Base-by-base conservation (phyloP, 768 basidiomycete genomes). In the Rhizopogon rudus region DNA sequence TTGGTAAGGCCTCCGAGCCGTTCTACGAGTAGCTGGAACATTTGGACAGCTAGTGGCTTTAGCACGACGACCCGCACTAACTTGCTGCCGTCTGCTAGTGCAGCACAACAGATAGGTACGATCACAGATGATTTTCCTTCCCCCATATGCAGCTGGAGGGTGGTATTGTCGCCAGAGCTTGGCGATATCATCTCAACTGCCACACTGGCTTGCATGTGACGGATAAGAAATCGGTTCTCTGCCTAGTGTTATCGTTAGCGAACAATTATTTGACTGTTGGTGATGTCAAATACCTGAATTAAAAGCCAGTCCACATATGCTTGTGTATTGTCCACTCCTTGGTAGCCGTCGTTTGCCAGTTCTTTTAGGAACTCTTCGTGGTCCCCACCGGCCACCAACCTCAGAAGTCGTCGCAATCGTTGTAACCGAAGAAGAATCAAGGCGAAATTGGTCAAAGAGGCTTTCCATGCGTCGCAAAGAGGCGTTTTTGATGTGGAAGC, bases 131-230 rank as follows among this genome's bases (percentile, higher is more conserved):
- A 70, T 53, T 81, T 81, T 13, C 80, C 80, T 58, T 81, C 80
- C 14, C 80, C 80, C 80, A 81, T 81, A 51, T 81, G 79, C 12
- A 82, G 73, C 54, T 82, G 80, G 16, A 76, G 66, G 5, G 71
- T 60, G 0, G 73, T 71, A 52, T 75, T 82, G 5, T 58, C 10
- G 4, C 57, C 52, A 0, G 63, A 62, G 12, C 39, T 37, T 1
- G 71, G 71, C 10, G 56, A 45, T 31, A 71, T 66, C 73, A 73
- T 74, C 42, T 73, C 59, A 6, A 46, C 50, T 10, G 73, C 65
- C 29, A 74, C 58, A 16, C 57, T 45, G 0, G 60, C 56, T 53
- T 73, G 71, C 20, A 70, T 49, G 13, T 53, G 60, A 28, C 72
- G 67, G 25, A 64, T 59, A 12, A 68, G 40, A 39, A 73, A 54